Conservation (phyloP, 192 early-diverging fungal species). For the Backusella westeae region DNA sequence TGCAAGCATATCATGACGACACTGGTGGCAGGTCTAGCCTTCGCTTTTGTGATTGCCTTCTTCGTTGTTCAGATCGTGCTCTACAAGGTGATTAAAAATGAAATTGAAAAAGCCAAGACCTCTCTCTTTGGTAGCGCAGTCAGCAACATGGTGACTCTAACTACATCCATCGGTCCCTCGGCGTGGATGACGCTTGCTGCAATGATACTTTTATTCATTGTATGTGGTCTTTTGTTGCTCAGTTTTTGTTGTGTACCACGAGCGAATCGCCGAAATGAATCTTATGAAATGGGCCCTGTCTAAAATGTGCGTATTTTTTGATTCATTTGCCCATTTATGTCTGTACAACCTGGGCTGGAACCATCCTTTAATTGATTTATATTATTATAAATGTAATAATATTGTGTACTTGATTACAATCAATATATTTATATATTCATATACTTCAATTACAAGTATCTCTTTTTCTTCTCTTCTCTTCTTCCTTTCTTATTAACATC, state of each 20-base stretch:
- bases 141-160: neutral
- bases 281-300: slow-evolving; percentile 6
- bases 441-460: neutral
- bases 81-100: neutral
- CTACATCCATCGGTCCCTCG: neutral
- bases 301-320: neutral
- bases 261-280: neutral
- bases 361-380: slow-evolving; percentile 1
- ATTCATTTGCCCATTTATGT: neutral
- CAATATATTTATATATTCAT: slow-evolving; percentile 8
- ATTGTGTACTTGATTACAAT: slow-evolving; percentile 8
- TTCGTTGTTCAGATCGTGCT: slow-evolving; percentile 2
- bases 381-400: slow-evolving; percentile 2
- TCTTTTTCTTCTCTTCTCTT: neutral
- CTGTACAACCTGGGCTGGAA: neutral
- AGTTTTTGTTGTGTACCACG: slow-evolving; percentile 1
- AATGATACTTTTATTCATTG: neutral
- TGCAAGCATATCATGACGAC: neutral
- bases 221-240: neutral
- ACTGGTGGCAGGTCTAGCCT: neutral
- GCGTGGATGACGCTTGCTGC: neutral
- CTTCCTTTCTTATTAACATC: neutral
- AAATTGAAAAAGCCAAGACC: neutral
- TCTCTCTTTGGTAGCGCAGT: neutral
- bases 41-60: neutral